Evolutionary conservation across 768 basidiomycete species (phyloP).

Genomic region (Naematelia aurantialba): DNA sequence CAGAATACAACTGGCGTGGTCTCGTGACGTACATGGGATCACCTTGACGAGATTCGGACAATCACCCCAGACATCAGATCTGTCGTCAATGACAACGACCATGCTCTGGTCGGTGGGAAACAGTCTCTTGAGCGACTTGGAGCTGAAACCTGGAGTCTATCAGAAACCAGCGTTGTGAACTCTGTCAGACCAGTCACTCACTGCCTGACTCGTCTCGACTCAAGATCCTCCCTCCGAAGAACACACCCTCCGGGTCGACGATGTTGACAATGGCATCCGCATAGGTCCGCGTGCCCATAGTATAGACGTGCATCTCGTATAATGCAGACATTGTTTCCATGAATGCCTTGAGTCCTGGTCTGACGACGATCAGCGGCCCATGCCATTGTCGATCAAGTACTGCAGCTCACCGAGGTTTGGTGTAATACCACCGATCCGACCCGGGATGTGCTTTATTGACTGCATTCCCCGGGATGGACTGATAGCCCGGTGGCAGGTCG

Average conservation of each 20-base stretch:
- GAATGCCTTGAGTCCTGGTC: conserved; percentile 82
- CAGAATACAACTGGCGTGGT: too few relatives aligned
- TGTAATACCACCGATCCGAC: conserved; percentile 88
- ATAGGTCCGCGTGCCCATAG: conserved; percentile 97
- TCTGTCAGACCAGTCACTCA: conserved; percentile 53
- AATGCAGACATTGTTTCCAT: conserved; percentile 65
- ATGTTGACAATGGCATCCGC: conserved; percentile 91
- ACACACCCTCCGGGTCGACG: conserved; percentile 79
- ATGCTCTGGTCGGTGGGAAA: conserved; percentile 97
- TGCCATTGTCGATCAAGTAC: neutral
- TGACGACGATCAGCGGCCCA: conserved; percentile 36
- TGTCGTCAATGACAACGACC: conserved; percentile 99
- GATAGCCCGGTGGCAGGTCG: conserved; percentile 58
- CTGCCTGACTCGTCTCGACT: conserved; percentile 96
- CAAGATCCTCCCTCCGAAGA: conserved; percentile 82
- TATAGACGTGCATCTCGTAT: conserved; percentile 99
- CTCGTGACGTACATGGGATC: conserved; percentile 76
- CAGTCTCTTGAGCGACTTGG: conserved; percentile 82
- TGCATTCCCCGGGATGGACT: conserved; percentile 9
- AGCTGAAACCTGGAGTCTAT: conserved; percentile 62
- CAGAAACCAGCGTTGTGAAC: neutral
- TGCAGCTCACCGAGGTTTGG: conserved; percentile 82
- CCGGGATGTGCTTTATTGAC: conserved; percentile 40
- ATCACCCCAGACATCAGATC: conserved; percentile 98
- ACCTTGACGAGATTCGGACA: conserved; percentile 95